Evolutionary conservation across 306 rosid genomes (phyloP).

Genomic region (Cucurbita maxima): DNA sequence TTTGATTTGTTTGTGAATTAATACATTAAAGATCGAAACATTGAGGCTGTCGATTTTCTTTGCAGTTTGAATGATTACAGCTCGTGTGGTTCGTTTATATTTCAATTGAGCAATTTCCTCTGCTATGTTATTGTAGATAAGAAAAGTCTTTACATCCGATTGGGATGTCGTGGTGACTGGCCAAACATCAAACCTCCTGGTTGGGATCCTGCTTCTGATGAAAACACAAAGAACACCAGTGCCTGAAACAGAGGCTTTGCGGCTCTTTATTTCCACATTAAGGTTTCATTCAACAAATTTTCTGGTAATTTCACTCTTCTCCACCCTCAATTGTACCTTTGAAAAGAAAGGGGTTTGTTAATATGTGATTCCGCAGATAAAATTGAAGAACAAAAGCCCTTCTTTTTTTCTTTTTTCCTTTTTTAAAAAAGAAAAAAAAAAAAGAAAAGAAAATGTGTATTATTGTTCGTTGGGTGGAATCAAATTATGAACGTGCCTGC

Average conservation of each 20-base stretch:
- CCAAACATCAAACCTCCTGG: conserved; percentile 92
- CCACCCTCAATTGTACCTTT: neutral
- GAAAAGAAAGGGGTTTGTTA: neutral
- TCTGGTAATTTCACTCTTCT: neutral
- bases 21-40: neutral
- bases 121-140: conserved; percentile 31
- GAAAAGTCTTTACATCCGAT: conserved; percentile 71
- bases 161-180: conserved; percentile 98
- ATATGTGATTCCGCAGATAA: neutral
- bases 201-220: conserved; percentile 71
- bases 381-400: neutral
- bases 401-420: neutral
- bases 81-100: no score
- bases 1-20: no score
- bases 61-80: no score
- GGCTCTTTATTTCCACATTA: neutral
- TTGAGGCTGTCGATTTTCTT: neutral
- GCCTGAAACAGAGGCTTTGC: neutral
- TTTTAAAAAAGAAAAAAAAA: neutral
- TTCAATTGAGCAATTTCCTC: no score
- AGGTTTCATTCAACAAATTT: neutral
- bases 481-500: neutral
- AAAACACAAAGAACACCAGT: neutral
- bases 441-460: no score
- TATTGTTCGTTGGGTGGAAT: neutral